phyloP scores from a whole-genome alignment of 805 yeast species.

The Starmerella sirachaensis region DNA sequence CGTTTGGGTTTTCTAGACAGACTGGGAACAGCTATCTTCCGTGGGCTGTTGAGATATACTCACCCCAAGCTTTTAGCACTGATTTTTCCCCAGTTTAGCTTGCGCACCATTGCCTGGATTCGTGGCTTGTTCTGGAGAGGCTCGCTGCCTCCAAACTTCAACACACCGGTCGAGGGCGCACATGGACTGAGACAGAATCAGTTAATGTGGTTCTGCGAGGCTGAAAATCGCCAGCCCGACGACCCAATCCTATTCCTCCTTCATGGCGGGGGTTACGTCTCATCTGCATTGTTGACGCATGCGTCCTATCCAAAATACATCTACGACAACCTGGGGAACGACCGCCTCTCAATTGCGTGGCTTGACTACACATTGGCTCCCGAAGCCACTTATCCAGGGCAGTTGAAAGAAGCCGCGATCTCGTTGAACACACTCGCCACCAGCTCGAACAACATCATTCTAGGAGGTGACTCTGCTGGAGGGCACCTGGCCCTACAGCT shows the following conservation, averaged over 20 bases:
- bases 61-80: too few species aligned
- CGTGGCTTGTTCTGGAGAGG: background rate
- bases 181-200: background rate
- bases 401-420: constrained; percentile 18
- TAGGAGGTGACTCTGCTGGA: constrained; percentile 27
- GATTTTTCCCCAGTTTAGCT: too few species aligned
- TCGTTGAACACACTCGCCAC: constrained; percentile 17
- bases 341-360: constrained; percentile 19
- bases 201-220: constrained; percentile 13
- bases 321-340: constrained; percentile 2
- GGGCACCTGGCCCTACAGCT: constrained; percentile 18
- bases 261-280: constrained; percentile 19
- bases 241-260: constrained; percentile 19
- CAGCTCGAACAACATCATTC: constrained; percentile 18
- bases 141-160: background rate
- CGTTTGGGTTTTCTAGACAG: too few species aligned
- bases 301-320: background rate
- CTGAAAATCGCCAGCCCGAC: constrained; percentile 7
- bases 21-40: too few species aligned
- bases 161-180: background rate
- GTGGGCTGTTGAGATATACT: too few species aligned
- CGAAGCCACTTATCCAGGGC: constrained; percentile 19
- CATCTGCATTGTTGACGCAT: constrained; percentile 1
- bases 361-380: constrained; percentile 23
- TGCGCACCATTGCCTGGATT: too few species aligned